Percentiles rank a stretch among this genome's conserved stretches.
These are phyloP conservation scores for Solanum rostratum DNA, from an alignment of 257 asterid species.

Conservation along the genomic window DNA sequence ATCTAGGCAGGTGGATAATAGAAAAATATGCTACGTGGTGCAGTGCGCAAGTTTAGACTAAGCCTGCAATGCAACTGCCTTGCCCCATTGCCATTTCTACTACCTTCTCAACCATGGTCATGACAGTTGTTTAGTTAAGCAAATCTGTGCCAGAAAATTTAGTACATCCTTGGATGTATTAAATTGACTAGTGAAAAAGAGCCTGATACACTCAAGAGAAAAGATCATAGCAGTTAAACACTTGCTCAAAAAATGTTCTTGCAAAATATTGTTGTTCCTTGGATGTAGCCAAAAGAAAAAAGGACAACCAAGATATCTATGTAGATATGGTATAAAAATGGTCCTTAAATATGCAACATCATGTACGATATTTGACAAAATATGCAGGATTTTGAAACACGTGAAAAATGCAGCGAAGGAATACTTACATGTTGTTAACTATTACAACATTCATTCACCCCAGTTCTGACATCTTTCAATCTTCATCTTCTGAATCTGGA, in stretches of 20 bases:
- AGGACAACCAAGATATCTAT: background rate
- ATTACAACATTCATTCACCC: too few relatives aligned
- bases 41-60: background rate
- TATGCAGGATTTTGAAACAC: background rate
- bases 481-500: too few relatives aligned
- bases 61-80: background rate
- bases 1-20: background rate
- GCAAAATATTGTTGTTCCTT: too few relatives aligned
- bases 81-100: background rate
- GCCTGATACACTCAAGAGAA: background rate
- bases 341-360: background rate
- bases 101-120: background rate
- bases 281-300: too few relatives aligned
- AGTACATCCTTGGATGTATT: background rate
- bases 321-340: background rate
- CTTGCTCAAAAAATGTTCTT: too few relatives aligned
- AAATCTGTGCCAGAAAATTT: background rate
- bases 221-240: background rate
- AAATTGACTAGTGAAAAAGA: background rate
- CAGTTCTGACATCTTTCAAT: too few relatives aligned
- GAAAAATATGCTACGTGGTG: background rate
- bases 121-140: background rate
- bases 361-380: background rate
- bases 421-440: too few relatives aligned
- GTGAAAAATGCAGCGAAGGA: too few relatives aligned